Evolutionary conservation across 108 stramenopile genomes (phyloP).

Genomic region (Pseudonitzschia multiseries): DNA sequence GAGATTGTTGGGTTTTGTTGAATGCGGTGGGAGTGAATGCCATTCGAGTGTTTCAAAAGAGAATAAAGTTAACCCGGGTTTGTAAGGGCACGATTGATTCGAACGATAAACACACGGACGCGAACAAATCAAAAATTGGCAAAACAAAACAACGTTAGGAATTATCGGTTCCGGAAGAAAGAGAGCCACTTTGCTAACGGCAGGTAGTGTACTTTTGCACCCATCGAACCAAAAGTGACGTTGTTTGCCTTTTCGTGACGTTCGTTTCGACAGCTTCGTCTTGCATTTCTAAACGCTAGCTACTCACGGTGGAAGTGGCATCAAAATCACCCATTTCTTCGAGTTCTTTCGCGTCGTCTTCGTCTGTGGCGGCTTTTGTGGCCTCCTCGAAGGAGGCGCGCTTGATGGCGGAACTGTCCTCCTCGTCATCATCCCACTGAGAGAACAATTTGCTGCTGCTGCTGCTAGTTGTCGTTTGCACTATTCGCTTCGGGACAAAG

Average conservation of each 20-base stretch:
- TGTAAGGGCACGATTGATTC: neutral
- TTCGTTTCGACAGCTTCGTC: no score
- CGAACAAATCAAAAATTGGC: neutral
- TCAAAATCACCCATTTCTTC: slow-evolving; percentile 47
- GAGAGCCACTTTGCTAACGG: no score
- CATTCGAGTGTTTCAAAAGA: neutral
- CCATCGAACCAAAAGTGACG: neutral
- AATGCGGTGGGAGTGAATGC: neutral
- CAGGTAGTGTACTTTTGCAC: neutral
- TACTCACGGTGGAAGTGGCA: slow-evolving; percentile 38
- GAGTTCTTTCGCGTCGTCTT: slow-evolving; percentile 18
- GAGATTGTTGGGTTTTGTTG: neutral
- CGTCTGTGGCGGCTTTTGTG: neutral
- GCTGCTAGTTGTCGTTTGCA: neutral
- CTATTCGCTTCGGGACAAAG: neutral
- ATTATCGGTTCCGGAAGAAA: neutral
- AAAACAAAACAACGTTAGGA: neutral
- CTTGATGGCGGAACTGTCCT: slow-evolving; percentile 12
- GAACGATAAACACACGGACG: neutral
- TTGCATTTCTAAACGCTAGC: neutral
- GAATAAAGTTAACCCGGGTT: neutral
- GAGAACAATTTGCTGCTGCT: slow-evolving; percentile 22
- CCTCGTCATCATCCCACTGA: slow-evolving; percentile 40
- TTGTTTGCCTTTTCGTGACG: no score
- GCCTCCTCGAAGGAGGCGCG: neutral